These are phyloP conservation scores for Remersonia thermophila DNA, from an alignment of 2,329 filamentous ascomycete species.

Conservation along the genomic window DNA sequence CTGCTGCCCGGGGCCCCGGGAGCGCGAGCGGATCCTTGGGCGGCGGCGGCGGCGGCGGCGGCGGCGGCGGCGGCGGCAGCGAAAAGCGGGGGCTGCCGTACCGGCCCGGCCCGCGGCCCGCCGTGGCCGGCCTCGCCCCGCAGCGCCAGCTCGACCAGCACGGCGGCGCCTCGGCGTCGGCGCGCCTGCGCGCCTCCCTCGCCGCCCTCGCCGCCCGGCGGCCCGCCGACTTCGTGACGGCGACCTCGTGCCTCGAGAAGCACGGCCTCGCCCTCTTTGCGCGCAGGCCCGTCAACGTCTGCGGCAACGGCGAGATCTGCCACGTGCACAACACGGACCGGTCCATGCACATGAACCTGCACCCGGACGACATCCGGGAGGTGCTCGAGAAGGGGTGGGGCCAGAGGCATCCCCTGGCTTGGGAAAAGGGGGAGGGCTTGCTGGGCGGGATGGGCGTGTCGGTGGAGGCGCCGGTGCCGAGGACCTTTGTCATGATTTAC, in stretches of 20 bases:
- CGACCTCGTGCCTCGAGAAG: slow-evolving; percentile 69
- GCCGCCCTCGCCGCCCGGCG: slow-evolving; percentile 35
- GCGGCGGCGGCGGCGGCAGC: too few relatives aligned
- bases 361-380: slow-evolving; percentile 62
- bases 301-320: slow-evolving; percentile 68
- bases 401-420: slow-evolving; percentile 55
- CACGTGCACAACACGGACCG: slow-evolving; percentile 69
- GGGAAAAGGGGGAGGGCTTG: slow-evolving; percentile 51
- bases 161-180: slow-evolving; percentile 40
- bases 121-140: slow-evolving; percentile 64
- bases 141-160: slow-evolving; percentile 67
- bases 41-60: too few relatives aligned
- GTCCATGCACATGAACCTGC: slow-evolving; percentile 67
- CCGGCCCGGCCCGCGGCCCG: slow-evolving; percentile 51
- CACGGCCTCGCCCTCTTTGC: slow-evolving; percentile 68
- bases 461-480: slow-evolving; percentile 56
- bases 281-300: slow-evolving; percentile 50
- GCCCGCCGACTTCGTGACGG: slow-evolving; percentile 42
- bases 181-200: slow-evolving; percentile 41
- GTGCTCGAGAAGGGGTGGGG: slow-evolving; percentile 70
- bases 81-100: slow-evolving; percentile 48
- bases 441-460: too few relatives aligned
- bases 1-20: too few relatives aligned
- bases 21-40: neutral
- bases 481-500: slow-evolving; percentile 72